These are phyloP conservation scores for Raphanus hybrid DNA, from an alignment of 441 rosid genomes.

Conservation along the genomic window DNA sequence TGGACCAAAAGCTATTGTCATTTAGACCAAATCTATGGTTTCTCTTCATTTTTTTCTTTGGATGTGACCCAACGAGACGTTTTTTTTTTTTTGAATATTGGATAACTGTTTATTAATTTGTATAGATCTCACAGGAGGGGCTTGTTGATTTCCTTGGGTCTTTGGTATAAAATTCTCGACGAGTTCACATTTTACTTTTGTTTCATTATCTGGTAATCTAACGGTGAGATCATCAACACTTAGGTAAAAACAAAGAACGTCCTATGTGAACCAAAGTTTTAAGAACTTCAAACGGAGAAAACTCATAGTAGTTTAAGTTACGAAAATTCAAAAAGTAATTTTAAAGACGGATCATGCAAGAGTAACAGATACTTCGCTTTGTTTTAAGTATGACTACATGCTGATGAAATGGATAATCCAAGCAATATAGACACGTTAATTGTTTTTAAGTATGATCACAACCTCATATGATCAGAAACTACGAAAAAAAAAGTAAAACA, in stretches of 20 bases:
- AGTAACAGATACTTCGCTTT: neutral
- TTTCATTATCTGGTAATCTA: neutral
- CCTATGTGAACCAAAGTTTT: neutral
- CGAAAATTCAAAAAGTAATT: neutral
- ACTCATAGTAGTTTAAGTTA: neutral
- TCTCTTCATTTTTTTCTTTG: too few species aligned
- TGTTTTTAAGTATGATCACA: neutral
- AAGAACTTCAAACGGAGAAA: neutral
- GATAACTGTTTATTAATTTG: too few species aligned
- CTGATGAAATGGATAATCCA: neutral
- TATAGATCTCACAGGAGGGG: too few species aligned
- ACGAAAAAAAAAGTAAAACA: too few species aligned
- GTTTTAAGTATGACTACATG: neutral
- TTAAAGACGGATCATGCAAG: neutral
- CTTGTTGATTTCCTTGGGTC: too few species aligned
- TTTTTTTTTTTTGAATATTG: too few species aligned
- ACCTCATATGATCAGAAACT: neutral
- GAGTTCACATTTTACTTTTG: neutral
- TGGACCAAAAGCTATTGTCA: too few species aligned
- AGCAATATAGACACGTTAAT: neutral
- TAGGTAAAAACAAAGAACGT: neutral
- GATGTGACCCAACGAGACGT: too few species aligned
- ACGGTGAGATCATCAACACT: neutral
- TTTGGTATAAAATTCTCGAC: too few species aligned
- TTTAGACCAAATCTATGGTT: too few species aligned